A percentile compares a stretch with the other conserved stretches of the same genome.
These are phyloP conservation scores for Bromus sterilis DNA, from an alignment of 176 grass and related monocot species.

Conservation along the genomic window DNA sequence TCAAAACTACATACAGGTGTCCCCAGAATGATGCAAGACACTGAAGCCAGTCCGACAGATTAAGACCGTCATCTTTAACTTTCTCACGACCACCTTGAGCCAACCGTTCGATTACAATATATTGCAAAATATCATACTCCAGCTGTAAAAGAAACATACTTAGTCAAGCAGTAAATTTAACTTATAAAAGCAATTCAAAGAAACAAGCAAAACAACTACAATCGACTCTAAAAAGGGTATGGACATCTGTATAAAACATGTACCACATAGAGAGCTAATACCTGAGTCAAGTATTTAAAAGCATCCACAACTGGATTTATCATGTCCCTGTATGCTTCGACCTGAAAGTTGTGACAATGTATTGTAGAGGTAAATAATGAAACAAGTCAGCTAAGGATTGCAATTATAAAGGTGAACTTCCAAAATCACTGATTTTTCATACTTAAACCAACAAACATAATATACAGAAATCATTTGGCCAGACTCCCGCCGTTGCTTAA, in stretches of 20 bases:
- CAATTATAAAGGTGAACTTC: neutral
- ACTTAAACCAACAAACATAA: neutral
- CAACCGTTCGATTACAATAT: constrained; percentile 96
- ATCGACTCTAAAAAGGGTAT: neutral
- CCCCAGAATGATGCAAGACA: constrained; percentile 99
- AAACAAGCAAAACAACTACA: constrained; percentile 11
- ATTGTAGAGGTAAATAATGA: constrained; percentile 10
- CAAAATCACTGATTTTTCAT: neutral
- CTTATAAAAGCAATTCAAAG: constrained; percentile 2
- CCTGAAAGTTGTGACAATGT: constrained; percentile 45
- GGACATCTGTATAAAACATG: constrained; percentile 15
- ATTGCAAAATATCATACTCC: constrained; percentile 99
- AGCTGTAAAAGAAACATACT: constrained; percentile 51
- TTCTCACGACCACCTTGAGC: constrained; percentile 93
- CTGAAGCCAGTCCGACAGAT: constrained; percentile 98
- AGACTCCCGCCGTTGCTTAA: neutral
- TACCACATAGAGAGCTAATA: constrained; percentile 19
- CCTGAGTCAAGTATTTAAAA: constrained; percentile 99
- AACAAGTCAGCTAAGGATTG: neutral
- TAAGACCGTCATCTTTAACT: constrained; percentile 98
- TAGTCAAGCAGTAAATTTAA: neutral
- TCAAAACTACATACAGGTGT: constrained; percentile 67
- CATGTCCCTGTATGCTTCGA: constrained; percentile 99
- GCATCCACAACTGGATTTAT: constrained; percentile 98
- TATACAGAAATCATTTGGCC: neutral